These are phyloP conservation scores for Bruguiera gymnorhiza DNA, from an alignment of 345 rosid genomes.

Conservation along the genomic window DNA sequence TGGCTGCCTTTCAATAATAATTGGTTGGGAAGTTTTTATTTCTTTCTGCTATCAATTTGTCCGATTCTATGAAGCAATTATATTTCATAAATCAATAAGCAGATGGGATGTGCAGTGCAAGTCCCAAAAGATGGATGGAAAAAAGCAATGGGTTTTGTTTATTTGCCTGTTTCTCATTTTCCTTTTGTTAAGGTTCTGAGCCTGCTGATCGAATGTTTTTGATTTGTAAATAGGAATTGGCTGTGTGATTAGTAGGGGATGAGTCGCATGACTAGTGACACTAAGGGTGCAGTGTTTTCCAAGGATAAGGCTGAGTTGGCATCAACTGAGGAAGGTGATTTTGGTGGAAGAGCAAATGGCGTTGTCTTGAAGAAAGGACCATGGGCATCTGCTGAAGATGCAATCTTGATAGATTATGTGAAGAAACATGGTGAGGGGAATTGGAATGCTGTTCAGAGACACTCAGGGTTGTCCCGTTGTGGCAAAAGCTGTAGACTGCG, in stretches of 20 bases:
- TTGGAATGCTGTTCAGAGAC: slow-evolving; percentile 94
- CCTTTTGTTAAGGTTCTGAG: slow-evolving; percentile 37
- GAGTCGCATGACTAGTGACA: slow-evolving; percentile 57
- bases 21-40: background rate
- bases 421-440: slow-evolving; percentile 96
- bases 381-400: slow-evolving; percentile 94
- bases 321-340: slow-evolving; percentile 41
- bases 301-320: slow-evolving; percentile 55
- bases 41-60: slow-evolving; percentile 14
- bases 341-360: slow-evolving; percentile 44
- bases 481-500: slow-evolving; percentile 98
- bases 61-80: background rate
- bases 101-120: slow-evolving; percentile 22
- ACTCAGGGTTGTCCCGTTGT: slow-evolving; percentile 81
- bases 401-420: slow-evolving; percentile 78
- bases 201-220: slow-evolving; percentile 35
- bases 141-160: slow-evolving; percentile 5
- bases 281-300: slow-evolving; percentile 54
- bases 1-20: no score
- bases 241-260: slow-evolving; percentile 47
- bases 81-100: slow-evolving; percentile 1
- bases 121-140: slow-evolving; percentile 14
- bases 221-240: slow-evolving; percentile 31
- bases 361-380: slow-evolving; percentile 85
- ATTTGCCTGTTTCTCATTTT: slow-evolving; percentile 3